phyloP scores from a whole-genome alignment of 1,284 basidiomycete species.

The Ustilago nuda region DNA sequence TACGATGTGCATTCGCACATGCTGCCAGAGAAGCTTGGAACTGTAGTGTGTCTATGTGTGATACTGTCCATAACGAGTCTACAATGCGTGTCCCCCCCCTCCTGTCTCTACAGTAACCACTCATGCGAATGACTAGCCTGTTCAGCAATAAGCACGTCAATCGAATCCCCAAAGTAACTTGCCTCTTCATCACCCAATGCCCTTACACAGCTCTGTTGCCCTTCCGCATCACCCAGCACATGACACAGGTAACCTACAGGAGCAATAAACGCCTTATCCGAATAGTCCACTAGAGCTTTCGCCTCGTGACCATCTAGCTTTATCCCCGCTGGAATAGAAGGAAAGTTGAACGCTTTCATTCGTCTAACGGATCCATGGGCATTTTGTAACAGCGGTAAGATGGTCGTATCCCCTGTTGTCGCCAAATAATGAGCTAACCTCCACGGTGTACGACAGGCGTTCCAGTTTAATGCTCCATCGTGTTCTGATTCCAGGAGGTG shows the following conservation, averaged over 20 bases:
- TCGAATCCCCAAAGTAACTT: constrained; percentile 64
- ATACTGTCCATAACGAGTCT: background rate
- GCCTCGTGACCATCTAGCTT: constrained; percentile 9
- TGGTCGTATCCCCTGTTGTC: constrained; percentile 47
- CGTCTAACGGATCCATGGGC: constrained; percentile 38
- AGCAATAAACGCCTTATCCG: constrained; percentile 62
- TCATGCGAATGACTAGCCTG: constrained; percentile 50
- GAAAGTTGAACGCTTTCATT: constrained; percentile 31
- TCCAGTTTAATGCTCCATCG: constrained; percentile 63
- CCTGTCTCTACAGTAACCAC: constrained; percentile 31
- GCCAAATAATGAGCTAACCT: constrained; percentile 63
- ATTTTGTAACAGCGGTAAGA: constrained; percentile 54
- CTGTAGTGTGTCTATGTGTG: background rate
- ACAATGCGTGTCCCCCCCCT: background rate
- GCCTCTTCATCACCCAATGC: constrained; percentile 42
- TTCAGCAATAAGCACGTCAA: constrained; percentile 61
- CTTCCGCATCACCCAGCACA: constrained; percentile 45
- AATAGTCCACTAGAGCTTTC: constrained; percentile 55
- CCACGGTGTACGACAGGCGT: constrained; percentile 65
- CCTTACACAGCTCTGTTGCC: constrained; percentile 39
- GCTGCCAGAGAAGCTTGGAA: too few relatives aligned
- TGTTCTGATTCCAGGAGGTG: constrained; percentile 57
- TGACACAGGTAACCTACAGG: constrained; percentile 58
- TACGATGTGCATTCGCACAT: too few relatives aligned
- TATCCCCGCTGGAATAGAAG: constrained; percentile 57